Conservation (phyloP, 2,329 filamentous ascomycete species). For the Aschersonia sp. region DNA sequence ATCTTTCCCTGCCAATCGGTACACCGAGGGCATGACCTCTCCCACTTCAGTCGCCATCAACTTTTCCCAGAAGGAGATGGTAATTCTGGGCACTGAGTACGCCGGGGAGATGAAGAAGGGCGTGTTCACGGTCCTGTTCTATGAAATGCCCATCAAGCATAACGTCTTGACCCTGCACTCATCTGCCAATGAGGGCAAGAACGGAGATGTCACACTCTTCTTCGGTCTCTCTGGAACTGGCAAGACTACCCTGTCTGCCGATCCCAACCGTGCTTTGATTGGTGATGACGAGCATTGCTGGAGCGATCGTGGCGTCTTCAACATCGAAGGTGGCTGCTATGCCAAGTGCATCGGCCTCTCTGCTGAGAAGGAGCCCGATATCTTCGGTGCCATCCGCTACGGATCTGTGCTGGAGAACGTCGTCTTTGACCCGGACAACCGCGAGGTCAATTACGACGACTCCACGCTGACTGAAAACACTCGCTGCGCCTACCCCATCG, state of each 20-base stretch:
- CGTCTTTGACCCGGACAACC: constrained; percentile 83
- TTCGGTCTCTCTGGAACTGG: constrained; percentile 97
- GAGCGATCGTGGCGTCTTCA: constrained; percentile 93
- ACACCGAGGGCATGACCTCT: constrained; percentile 96
- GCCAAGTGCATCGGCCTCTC: constrained; percentile 97
- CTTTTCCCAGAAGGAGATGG: constrained; percentile 99
- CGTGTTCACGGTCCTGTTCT: constrained; percentile 97
- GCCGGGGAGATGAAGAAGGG: constrained; percentile 80
- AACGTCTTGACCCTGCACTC: constrained; percentile 97
- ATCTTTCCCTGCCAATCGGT: constrained; percentile 96
- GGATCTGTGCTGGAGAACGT: constrained; percentile 97
- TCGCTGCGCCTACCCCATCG: constrained; percentile 94
- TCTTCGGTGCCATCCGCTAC: constrained; percentile 89
- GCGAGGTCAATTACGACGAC: constrained; percentile 92
- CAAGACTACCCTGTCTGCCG: constrained; percentile 95
- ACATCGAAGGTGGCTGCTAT: constrained; percentile 99
- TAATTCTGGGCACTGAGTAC: constrained; percentile 97
- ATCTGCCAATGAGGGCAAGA: constrained; percentile 89
- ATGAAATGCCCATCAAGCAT: constrained; percentile 99
- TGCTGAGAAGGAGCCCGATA: constrained; percentile 97
- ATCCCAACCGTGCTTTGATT: constrained; percentile 90
- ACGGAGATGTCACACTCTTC: constrained; percentile 96
- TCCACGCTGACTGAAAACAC: constrained; percentile 95
- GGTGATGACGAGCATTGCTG: constrained; percentile 99
- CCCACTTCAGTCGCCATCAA: constrained; percentile 97